Percentiles rank a stretch among this genome's conserved stretches.
These are phyloP conservation scores for Nitzschia sp. DNA, from an alignment of 108 stramenopile genomes.

Conservation along the genomic window DNA sequence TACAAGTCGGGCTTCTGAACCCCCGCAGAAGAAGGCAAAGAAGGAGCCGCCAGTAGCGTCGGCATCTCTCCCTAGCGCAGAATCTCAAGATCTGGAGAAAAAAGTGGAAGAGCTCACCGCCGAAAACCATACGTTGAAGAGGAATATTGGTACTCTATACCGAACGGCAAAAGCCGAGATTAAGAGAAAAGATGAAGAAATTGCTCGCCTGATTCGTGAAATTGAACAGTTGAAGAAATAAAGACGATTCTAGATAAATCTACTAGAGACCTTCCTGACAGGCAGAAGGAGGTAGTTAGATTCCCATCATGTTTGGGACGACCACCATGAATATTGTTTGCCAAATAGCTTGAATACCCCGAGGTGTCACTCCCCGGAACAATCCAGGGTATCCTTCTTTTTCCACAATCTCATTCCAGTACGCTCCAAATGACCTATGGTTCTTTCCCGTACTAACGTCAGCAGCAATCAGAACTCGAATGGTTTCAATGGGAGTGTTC, in stretches of 20 bases:
- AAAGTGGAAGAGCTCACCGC: conserved; percentile 24
- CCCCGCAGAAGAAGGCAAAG: background rate
- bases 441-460: conserved; percentile 40
- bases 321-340: conserved; percentile 68
- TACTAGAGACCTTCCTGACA: too few species aligned
- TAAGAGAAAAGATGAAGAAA: conserved; percentile 49
- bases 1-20: conserved; percentile 8
- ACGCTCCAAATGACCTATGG: conserved; percentile 25
- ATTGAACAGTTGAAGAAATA: conserved; percentile 10
- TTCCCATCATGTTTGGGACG: conserved; percentile 58
- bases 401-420: conserved; percentile 42
- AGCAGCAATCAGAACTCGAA: conserved; percentile 45
- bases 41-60: background rate
- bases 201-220: conserved; percentile 19
- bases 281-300: too few species aligned
- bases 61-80: too few species aligned
- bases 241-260: too few species aligned
- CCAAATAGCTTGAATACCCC: conserved; percentile 57
- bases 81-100: background rate
- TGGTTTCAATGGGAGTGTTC: conserved; percentile 65
- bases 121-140: conserved; percentile 57
- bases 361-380: conserved; percentile 55
- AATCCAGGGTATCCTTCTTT: conserved; percentile 48
- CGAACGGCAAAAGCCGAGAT: conserved; percentile 62
- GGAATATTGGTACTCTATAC: conserved; percentile 66